Evolutionary conservation across 1,139 yeast genomes (phyloP).

Genomic region (Sugiyamaella sp.): DNA sequence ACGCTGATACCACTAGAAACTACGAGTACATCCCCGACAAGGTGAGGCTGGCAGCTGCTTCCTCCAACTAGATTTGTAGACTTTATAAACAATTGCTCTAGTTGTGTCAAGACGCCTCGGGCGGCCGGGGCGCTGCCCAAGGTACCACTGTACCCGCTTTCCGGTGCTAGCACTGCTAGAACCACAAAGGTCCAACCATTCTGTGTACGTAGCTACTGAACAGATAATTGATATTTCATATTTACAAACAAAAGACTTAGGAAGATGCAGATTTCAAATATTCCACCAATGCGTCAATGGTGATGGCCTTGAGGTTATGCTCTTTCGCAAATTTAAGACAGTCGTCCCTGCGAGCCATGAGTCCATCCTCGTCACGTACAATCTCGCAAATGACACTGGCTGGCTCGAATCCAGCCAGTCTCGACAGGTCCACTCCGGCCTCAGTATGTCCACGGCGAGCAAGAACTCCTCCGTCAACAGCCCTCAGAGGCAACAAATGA

Average conservation of each 20-base stretch:
- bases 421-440: constrained; percentile 89
- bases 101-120: neutral
- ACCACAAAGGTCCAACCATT: neutral
- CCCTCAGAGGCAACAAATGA: constrained; percentile 89
- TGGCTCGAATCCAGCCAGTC: constrained; percentile 74
- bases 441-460: constrained; percentile 97
- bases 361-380: constrained; percentile 90
- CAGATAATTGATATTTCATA: no score
- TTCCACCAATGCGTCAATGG: constrained; percentile 74
- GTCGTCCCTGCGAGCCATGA: constrained; percentile 93
- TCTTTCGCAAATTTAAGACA: constrained; percentile 70
- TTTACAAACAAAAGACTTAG: constrained; percentile 10
- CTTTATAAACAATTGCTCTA: neutral
- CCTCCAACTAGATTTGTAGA: neutral
- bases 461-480: constrained; percentile 80
- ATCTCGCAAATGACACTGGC: constrained; percentile 94
- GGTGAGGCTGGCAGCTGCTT: constrained; percentile 8
- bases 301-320: constrained; percentile 69
- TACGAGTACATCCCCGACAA: constrained; percentile 62
- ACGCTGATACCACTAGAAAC: constrained; percentile 79
- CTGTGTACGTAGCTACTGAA: neutral
- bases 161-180: neutral
- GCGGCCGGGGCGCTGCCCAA: constrained; percentile 9
- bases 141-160: constrained; percentile 4
- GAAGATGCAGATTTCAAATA: constrained; percentile 38